Percentiles rank a stretch among this genome's conserved stretches.
phyloP scores from a whole-genome alignment of 1,284 basidiomycete genomes.

The Austroboletus novae-zelandiae region DNA sequence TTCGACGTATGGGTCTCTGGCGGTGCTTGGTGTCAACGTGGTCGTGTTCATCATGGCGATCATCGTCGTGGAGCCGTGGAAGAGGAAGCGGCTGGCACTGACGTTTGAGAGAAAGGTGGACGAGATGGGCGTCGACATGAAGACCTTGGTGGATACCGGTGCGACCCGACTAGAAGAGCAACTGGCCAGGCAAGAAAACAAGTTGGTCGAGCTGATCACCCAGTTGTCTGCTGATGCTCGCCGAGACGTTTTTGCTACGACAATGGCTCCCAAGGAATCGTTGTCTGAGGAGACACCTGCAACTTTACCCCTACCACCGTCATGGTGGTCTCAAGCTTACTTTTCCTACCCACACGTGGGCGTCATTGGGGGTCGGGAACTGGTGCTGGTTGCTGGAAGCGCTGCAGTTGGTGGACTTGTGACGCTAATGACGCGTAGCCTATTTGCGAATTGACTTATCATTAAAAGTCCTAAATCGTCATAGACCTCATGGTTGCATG shows the following conservation, averaged over 20 bases:
- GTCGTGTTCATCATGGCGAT: slow-evolving; percentile 87
- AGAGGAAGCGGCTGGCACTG: slow-evolving; percentile 76
- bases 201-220: slow-evolving; percentile 33
- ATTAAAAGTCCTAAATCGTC: slow-evolving; percentile 3
- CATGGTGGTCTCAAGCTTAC: slow-evolving; percentile 14
- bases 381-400: slow-evolving; percentile 28
- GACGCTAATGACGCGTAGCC: slow-evolving; percentile 18
- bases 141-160: slow-evolving; percentile 43
- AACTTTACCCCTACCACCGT: neutral
- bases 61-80: slow-evolving; percentile 91
- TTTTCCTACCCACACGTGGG: slow-evolving; percentile 10
- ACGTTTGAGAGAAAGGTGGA: slow-evolving; percentile 85
- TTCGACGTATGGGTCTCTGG: slow-evolving; percentile 86
- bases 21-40: slow-evolving; percentile 82
- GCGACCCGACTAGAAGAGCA: slow-evolving; percentile 48
- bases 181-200: slow-evolving; percentile 50
- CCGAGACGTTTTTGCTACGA: neutral
- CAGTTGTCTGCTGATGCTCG: slow-evolving; percentile 12
- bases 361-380: slow-evolving; percentile 17
- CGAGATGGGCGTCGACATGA: slow-evolving; percentile 63
- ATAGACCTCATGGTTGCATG: neutral
- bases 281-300: slow-evolving; percentile 1
- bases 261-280: slow-evolving; percentile 5
- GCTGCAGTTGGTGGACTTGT: slow-evolving; percentile 27
- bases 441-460: slow-evolving; percentile 22